Evolutionary conservation across 169 alveolate species (phyloP).

Genomic region (Babesia bovis): DNA sequence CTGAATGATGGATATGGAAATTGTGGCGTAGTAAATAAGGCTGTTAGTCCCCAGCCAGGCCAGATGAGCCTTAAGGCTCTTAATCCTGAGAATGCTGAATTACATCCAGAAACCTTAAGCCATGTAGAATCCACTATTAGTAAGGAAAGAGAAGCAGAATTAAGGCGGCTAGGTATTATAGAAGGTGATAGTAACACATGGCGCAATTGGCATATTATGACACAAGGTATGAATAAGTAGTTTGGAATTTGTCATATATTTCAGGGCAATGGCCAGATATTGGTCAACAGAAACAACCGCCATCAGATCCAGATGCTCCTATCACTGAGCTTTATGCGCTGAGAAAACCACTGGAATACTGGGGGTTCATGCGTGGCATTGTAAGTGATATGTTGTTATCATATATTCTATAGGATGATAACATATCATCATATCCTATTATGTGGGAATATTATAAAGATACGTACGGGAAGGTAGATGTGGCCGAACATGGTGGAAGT

Average conservation of each 20-base stretch:
- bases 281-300: slow-evolving; percentile 52
- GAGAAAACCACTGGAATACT: slow-evolving; percentile 76
- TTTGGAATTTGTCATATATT: not conserved
- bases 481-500: slow-evolving; percentile 57
- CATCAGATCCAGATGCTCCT: slow-evolving; percentile 38
- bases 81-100: slow-evolving; percentile 58
- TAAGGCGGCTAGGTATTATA: slow-evolving; percentile 69
- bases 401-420: slow-evolving; percentile 53
- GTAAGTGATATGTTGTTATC: slow-evolving; percentile 43
- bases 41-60: not conserved
- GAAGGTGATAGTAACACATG: slow-evolving; percentile 75
- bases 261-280: slow-evolving; percentile 67
- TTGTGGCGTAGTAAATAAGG: not conserved
- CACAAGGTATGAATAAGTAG: slow-evolving; percentile 60
- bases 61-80: slow-evolving; percentile 15
- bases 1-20: not conserved
- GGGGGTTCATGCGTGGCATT: slow-evolving; percentile 79
- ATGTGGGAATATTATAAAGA: slow-evolving; percentile 55
- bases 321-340: slow-evolving; percentile 64
- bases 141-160: slow-evolving; percentile 29
- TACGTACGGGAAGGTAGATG: slow-evolving; percentile 25
- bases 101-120: slow-evolving; percentile 54
- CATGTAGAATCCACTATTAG: slow-evolving; percentile 35
- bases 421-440: slow-evolving; percentile 64
- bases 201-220: slow-evolving; percentile 75